Percentiles rank a stretch among this genome's conserved stretches.
Evolutionary conservation across 768 basidiomycete species (phyloP).

Genomic region (Postia placenta): DNA sequence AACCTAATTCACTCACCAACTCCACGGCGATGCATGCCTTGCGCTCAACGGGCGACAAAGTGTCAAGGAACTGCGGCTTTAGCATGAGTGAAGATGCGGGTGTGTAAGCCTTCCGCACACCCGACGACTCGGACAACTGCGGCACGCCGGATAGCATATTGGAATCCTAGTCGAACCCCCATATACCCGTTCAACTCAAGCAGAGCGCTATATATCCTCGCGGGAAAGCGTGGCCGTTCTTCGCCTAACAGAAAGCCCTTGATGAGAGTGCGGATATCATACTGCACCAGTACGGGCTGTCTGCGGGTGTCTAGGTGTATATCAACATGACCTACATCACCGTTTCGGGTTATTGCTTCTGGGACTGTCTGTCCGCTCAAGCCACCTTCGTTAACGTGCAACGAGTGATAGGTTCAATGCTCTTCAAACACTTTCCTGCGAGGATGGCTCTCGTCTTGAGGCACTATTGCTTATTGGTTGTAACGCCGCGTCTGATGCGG

Average conservation of each 20-base stretch:
- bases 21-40: slow-evolving; percentile 96
- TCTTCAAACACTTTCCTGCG: too few species aligned
- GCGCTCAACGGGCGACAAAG: slow-evolving; percentile 52
- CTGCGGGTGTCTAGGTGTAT: too few species aligned
- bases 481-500: too few species aligned
- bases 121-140: slow-evolving; percentile 13
- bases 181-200: slow-evolving; percentile 86
- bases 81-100: slow-evolving; percentile 62
- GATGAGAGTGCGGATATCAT: slow-evolving; percentile 67
- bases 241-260: slow-evolving; percentile 59
- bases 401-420: too few species aligned
- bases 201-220: slow-evolving; percentile 49
- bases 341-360: too few species aligned
- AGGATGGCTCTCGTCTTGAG: too few species aligned
- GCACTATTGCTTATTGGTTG: too few species aligned
- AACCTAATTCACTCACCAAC: slow-evolving; percentile 82
- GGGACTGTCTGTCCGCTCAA: too few species aligned
- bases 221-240: slow-evolving; percentile 23
- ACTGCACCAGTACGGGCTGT: slow-evolving; percentile 56
- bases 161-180: slow-evolving; percentile 52
- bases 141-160: slow-evolving; percentile 9
- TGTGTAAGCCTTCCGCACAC: slow-evolving; percentile 45
- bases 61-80: slow-evolving; percentile 87
- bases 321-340: too few species aligned
- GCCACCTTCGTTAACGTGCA: too few species aligned